These are phyloP conservation scores for Trichopus zeylanicus DNA, from an alignment of 116 monocot genomes.

Conservation along the genomic window DNA sequence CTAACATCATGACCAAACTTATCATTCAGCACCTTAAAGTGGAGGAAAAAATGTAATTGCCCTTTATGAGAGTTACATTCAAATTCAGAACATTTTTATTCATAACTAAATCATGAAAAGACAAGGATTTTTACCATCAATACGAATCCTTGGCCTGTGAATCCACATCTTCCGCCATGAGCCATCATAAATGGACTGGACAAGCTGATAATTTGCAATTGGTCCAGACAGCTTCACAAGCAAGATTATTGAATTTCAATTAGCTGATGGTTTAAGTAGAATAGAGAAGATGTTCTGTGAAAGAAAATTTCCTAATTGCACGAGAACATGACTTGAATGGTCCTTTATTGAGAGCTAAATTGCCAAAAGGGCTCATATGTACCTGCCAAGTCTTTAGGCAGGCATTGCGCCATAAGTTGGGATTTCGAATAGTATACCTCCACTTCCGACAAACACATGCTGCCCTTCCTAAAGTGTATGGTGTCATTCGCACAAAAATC, in stretches of 20 bases:
- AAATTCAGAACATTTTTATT: neutral
- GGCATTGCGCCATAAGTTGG: slow-evolving; percentile 74
- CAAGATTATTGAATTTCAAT: slow-evolving; percentile 7
- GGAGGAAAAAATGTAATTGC: neutral
- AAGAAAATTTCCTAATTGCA: no score
- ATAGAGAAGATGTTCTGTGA: neutral
- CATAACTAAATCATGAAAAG: neutral
- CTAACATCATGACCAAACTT: no score
- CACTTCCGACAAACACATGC: slow-evolving; percentile 96
- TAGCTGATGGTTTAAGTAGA: slow-evolving; percentile 4
- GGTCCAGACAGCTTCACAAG: slow-evolving; percentile 59
- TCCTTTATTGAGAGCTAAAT: no score
- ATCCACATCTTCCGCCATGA: slow-evolving; percentile 98
- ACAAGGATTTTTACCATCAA: slow-evolving; percentile 51
- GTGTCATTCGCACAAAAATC: slow-evolving; percentile 75
- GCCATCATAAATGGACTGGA: slow-evolving; percentile 63
- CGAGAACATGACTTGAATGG: no score
- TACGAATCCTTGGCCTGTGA: slow-evolving; percentile 78
- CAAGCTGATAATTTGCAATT: slow-evolving; percentile 45
- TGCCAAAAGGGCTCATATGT: neutral
- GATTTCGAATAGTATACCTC: slow-evolving; percentile 79
- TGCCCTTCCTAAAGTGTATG: slow-evolving; percentile 73
- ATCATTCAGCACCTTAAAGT: no score
- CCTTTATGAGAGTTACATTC: no score
- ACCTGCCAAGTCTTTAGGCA: slow-evolving; percentile 98